Evolutionary conservation across 805 yeast genomes (phyloP), one percentile per base, ranked within the genome.

Genomic region (Schwanniomyces yamadae): DNA sequence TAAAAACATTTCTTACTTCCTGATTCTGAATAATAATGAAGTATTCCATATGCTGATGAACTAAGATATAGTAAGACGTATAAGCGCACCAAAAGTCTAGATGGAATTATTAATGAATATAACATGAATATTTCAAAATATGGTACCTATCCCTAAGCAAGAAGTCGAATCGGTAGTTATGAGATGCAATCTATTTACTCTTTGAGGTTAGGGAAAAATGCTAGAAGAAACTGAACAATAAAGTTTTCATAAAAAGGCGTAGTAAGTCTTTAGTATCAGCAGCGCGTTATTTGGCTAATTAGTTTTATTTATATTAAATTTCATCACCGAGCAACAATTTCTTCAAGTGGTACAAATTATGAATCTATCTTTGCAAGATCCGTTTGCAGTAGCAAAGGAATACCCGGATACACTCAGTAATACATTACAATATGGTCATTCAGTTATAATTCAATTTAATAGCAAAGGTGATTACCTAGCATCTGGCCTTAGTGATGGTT

Each of bases 301-400:
- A n/a, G n/a, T n/a, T n/a, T n/a, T n/a, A n/a, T n/a, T n/a, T n/a
- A n/a, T n/a, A n/a, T n/a, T n/a, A n/a, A n/a, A n/a, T n/a, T n/a
- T n/a, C n/a, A n/a, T n/a, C n/a, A n/a, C n/a, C n/a, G n/a, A n/a
- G n/a, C n/a, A n/a, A n/a, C n/a, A n/a, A n/a, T n/a, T n/a, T n/a
- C n/a, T n/a, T n/a, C n/a, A n/a, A n/a, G n/a, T n/a, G n/a, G n/a
- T n/a, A n/a, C n/a, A n/a, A n/a, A n/a, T 20, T 13, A 86, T 86
- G 93, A 90, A 90, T 57, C 66, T 89, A 22, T 71, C 93, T 7
- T 70, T 91, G 16, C 77, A 86, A 45, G 98, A 90, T 59, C 97
- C 97, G 3, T 87, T 88, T 57, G 79, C 91, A 2, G 89, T 91
- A 15, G 82, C 95, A 14, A 88, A 87, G 52, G 98, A 90, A 54